Evolutionary conservation across 2,329 filamentous ascomycete genomes (phyloP).

Genomic region (Elsinoe australis): DNA sequence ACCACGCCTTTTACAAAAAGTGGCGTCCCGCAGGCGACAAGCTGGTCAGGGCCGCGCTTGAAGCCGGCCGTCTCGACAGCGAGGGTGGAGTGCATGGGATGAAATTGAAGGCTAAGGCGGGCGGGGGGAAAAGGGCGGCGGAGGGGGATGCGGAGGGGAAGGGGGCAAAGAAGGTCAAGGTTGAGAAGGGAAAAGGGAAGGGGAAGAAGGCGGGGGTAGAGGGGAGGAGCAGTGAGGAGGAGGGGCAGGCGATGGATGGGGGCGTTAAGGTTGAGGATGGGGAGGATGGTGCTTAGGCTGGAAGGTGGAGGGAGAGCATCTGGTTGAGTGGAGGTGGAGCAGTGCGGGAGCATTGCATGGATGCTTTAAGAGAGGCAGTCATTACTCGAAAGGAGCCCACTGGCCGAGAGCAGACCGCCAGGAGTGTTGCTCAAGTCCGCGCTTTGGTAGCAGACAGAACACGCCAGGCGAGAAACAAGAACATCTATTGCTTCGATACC

Average conservation of each 20-base stretch:
- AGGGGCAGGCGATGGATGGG: background rate
- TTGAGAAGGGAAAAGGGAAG: background rate
- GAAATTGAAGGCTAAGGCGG: background rate
- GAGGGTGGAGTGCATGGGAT: too few species aligned
- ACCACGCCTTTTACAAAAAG: background rate
- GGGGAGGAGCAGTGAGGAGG: background rate
- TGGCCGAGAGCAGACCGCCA: too few species aligned
- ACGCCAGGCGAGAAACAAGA: too few species aligned
- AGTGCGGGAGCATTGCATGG: too few species aligned
- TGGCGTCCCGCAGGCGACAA: background rate
- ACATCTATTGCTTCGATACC: too few species aligned
- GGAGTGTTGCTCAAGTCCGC: too few species aligned
- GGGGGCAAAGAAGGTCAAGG: conserved; percentile 2
- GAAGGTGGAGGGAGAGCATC: background rate
- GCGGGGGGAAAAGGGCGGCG: background rate
- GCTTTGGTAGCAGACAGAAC: too few species aligned
- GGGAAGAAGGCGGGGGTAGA: background rate
- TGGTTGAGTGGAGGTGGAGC: too few species aligned
- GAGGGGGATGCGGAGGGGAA: background rate
- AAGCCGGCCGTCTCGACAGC: background rate
- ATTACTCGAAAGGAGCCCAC: too few species aligned
- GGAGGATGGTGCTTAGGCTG: background rate
- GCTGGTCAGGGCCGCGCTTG: background rate
- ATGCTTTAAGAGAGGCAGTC: too few species aligned
- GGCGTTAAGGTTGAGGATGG: background rate